Conservation (phyloP, 2,329 filamentous ascomycete genomes). For the Calonectria pteridis region DNA sequence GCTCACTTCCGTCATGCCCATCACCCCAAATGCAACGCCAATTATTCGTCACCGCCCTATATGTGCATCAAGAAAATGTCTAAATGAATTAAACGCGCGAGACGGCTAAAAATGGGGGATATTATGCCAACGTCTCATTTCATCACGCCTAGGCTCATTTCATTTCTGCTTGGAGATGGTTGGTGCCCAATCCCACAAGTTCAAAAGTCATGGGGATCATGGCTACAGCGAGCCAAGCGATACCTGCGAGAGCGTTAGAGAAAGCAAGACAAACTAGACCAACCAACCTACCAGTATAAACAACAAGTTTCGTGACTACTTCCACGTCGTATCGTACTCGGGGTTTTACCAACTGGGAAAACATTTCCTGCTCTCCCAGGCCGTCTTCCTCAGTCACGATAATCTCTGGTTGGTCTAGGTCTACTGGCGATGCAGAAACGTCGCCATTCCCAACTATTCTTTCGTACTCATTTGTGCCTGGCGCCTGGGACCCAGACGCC, state of each 20-base stretch:
- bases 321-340: conserved; percentile 98
- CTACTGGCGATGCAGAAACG: conserved; percentile 52
- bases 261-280: background rate
- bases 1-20: conserved; percentile 14
- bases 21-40: conserved; percentile 34
- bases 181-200: conserved; percentile 64
- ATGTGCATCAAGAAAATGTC: conserved; percentile 39
- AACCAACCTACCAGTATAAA: conserved; percentile 81
- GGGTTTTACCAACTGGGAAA: conserved; percentile 85
- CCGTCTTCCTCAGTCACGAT: conserved; percentile 60
- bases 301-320: conserved; percentile 95
- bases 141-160: conserved; percentile 21
- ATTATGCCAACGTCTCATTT: conserved; percentile 20
- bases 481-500: conserved; percentile 60
- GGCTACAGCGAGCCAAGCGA: conserved; percentile 84
- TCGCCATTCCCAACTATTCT: conserved; percentile 79
- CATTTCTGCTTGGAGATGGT: conserved; percentile 45
- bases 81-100: conserved; percentile 32
- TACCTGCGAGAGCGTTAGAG: conserved; percentile 66
- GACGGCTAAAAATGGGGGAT: conserved; percentile 19
- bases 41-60: conserved; percentile 37
- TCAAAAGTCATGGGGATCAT: conserved; percentile 81
- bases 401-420: conserved; percentile 49
- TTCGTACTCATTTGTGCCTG: conserved; percentile 73
- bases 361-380: conserved; percentile 81